Evolutionary conservation across 1,139 yeast species (phyloP), one percentile per base, ranked within the genome.

Genomic region (Candida pseudocylindracea): DNA sequence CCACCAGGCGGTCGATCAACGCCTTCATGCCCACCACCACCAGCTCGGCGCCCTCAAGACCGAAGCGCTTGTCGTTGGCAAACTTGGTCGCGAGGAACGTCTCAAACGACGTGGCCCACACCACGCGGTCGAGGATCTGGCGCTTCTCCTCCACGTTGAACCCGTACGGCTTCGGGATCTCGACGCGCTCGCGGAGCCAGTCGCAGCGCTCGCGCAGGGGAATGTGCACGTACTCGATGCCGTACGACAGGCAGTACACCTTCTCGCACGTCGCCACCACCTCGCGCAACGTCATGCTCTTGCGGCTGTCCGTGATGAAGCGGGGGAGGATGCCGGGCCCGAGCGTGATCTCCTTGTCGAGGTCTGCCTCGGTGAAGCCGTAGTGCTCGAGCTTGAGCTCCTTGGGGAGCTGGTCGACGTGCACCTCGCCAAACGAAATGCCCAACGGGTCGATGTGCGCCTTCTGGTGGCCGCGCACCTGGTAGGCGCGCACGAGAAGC

Each of bases 281-380:
- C 48, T 85, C 94, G 45, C 69, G 68, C 45, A 88, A 62, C 35
- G 79, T 67, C 65, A 76, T 51, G 38, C 72, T 51, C 45, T 70
- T 72, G 45, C 59, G 62, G 37, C 81, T 85, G 29, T 53, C 56
- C 36, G 68, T 69, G 35, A 83, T 81, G 47, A 85, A 91, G 53
- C 93, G 69, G 34, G 96, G 96, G 50, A 88, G 61, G 45, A 88
- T 88, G 54, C 99, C 99, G 27, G 98, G 96, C 36, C 99, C 99
- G 42, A 88, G 67, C 37, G 83, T 74, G 55, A 85, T 79, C 50
- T 73, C 76, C 49, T 69, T 76, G 44, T 75, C 71, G 46, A 88
- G 57, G 51, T 88, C 98, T 35, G 72, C 68, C 36, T 80, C 88
- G 34, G 88, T 62, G 61, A 88, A 88, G 28, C 91, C 91, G 50